phyloP scores from a whole-genome alignment of 2,329 filamentous ascomycete genomes.

The Paecilomyces niveus region DNA sequence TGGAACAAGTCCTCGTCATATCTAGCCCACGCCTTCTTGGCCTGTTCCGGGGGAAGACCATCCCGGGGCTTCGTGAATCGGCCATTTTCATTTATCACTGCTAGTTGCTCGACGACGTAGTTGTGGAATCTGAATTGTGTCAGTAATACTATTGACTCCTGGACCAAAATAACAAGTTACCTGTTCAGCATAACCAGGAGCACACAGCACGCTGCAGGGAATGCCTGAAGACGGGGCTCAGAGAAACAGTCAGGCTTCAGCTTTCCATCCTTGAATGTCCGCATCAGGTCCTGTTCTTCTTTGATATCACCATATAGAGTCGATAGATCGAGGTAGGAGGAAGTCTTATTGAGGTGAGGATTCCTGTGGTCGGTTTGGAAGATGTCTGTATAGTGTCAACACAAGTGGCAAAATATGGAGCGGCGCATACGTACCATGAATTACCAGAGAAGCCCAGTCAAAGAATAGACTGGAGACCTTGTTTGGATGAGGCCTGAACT shows the following conservation, averaged over 20 bases:
- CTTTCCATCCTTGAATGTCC: conserved; percentile 62
- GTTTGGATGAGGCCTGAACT: conserved; percentile 54
- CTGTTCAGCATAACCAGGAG: conserved; percentile 64
- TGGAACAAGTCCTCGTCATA: conserved; percentile 75
- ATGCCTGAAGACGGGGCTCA: conserved; percentile 61
- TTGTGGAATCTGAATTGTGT: conserved; percentile 63
- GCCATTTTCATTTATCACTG: conserved; percentile 75
- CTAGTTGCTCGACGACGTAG: conserved; percentile 69
- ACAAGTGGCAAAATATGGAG: background rate
- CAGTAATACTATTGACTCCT: background rate
- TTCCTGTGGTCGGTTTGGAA: conserved; percentile 63
- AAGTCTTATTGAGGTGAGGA: conserved; percentile 57
- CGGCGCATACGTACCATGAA: conserved; percentile 49
- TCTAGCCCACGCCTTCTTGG: conserved; percentile 52
- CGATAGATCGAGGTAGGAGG: conserved; percentile 64
- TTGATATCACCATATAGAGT: conserved; percentile 61
- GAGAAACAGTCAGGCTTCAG: conserved; percentile 68
- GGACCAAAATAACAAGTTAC: conserved; percentile 3
- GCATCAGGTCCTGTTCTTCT: conserved; percentile 43
- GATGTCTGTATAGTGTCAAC: conserved; percentile 42
- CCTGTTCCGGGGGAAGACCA: conserved; percentile 44
- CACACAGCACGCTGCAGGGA: conserved; percentile 65
- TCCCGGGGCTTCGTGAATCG: conserved; percentile 63
- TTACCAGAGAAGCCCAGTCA: conserved; percentile 67
- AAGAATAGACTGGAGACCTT: conserved; percentile 66